These are phyloP conservation scores for Paracorniculantispora psalliotae DNA, from an alignment of 2,329 filamentous ascomycete genomes.

Conservation along the genomic window DNA sequence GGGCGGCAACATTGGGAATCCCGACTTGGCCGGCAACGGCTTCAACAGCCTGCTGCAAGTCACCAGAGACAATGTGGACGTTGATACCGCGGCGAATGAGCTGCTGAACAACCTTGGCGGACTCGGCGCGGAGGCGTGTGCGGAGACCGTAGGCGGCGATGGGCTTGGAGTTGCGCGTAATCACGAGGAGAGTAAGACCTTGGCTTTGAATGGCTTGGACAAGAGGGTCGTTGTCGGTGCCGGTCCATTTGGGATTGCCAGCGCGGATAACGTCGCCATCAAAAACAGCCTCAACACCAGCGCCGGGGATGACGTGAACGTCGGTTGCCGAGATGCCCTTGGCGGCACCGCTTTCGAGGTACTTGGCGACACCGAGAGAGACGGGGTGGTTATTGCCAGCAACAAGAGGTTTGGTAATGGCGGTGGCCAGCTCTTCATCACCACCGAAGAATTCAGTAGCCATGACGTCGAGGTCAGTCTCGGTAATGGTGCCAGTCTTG, in stretches of 20 bases:
- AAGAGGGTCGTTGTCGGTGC: constrained; percentile 19
- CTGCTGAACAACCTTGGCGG: constrained; percentile 37
- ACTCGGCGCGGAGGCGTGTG: constrained; percentile 32
- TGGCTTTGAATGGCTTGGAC: constrained; percentile 18
- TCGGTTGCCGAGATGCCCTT: constrained; percentile 18
- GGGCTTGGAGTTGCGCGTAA: constrained; percentile 25
- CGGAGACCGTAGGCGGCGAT: constrained; percentile 46
- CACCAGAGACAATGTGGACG: constrained; percentile 53
- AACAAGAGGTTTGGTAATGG: constrained; percentile 26
- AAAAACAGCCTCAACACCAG: constrained; percentile 33
- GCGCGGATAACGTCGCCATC: constrained; percentile 29
- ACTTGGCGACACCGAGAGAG: constrained; percentile 39
- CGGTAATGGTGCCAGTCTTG: constrained; percentile 60
- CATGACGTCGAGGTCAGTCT: constrained; percentile 33
- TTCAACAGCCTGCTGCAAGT: constrained; percentile 44
- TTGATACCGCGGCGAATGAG: constrained; percentile 43
- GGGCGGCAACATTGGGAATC: constrained; percentile 36
- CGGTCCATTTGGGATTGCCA: constrained; percentile 43
- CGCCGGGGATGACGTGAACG: constrained; percentile 35
- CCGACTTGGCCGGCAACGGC: constrained; percentile 40
- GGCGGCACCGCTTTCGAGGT: constrained; percentile 27
- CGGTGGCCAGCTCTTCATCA: constrained; percentile 20
- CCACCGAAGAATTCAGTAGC: constrained; percentile 19
- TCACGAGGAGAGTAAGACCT: constrained; percentile 24
- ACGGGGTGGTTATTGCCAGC: constrained; percentile 46